Base-by-base conservation (phyloP, 2,329 filamentous ascomycete genomes). In the Cordyceps tenuipes region DNA sequence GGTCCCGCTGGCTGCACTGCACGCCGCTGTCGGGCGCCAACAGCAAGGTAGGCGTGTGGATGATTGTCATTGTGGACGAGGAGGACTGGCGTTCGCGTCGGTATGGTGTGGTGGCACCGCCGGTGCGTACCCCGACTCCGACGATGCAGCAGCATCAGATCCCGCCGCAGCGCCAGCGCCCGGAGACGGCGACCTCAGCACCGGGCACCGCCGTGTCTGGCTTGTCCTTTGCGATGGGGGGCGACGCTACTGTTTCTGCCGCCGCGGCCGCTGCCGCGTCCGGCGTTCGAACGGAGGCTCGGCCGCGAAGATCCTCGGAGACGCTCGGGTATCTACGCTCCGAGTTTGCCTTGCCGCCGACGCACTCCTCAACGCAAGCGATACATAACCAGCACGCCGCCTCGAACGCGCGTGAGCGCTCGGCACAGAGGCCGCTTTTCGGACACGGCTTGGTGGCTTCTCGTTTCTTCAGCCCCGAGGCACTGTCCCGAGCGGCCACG, bases 1-100 rank as follows among this genome's bases (percentile, higher is more conserved):
- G 86, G 19, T 78, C 81, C 55, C 79, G 87, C 52, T 91, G 88
- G 87, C 86, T 91, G 57, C 88, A 91, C 70, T 89, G 86, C 69
- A 91, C 88, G 21, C 88, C 88, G 3, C 74, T 91, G 2, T 72
- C 88, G 3, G 87, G 86, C 3, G 78, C 79, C 59, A 85, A 84
- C 63, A 84, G 85, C 4, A 76, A 81, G 8, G 82, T 91, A 1
- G 88, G 88, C 19, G 87, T 90, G 1, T 91, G 88, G 88, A 89
- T 91, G 85, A 78, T 91, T 15, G 80, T 90, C 0, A 79, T 91
- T 15, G 82, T 90, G 8, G 86, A 90, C 64, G 84, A 85, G 56
- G 84, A 88, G 55, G 26, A 60, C 8, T 44, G 29, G 5, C 17
- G 12, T 10, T 17, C 57, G 3, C 43, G 50, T 3, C 50, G 43